Evolutionary conservation across 1,284 basidiomycete genomes (phyloP), one percentile per base, ranked within the genome.

Genomic region (Naganishia sp.): DNA sequence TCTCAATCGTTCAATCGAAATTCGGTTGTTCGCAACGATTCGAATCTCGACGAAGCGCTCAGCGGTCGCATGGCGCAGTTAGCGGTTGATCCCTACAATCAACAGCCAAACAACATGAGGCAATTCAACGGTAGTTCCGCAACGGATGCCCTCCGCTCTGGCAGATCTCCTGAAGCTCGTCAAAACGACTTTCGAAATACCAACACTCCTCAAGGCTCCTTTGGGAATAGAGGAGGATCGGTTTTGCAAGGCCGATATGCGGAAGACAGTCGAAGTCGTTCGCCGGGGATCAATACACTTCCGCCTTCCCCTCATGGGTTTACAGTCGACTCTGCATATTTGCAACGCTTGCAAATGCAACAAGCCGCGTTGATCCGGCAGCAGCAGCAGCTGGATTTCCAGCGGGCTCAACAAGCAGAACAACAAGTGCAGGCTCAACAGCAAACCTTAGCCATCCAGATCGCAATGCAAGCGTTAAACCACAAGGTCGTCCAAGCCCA

Each of bases 401-500:
- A 57, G 45, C 55, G 55, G 2, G 58, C 58, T 5, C 58, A 61
- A 31, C 58, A 61, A 25, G 47, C 35, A n/a, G 58, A 50, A 50
- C 58, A 61, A 32, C 58, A 61, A n/a, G 46, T 52, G 3, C 46
- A 50, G 21, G 58, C 58, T 42, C 47, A 61, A 28, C 46, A 50
- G 17, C 58, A 61, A 21, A 57, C 55, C 5, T 28, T 57, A 11
- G 55, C 55, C 21, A 52, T 66, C 18, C 65, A 66, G 45, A 47
- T 50, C 21, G 52, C 52, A 4, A 52, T 65, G 52, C 53, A 68
- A 25, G 67, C 67, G 39, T 42, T 68, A 23, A 68, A 68, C 39
- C 46, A 54, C 32, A 65, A 66, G 45, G 58, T 68, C 31, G 49
- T 64, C n/a, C 57, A 65, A 49, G 67, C 67, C 25, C 67, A 68